Base-by-base conservation (phyloP, 352 stramenopile species). In the Aphanomyces stellatus region DNA sequence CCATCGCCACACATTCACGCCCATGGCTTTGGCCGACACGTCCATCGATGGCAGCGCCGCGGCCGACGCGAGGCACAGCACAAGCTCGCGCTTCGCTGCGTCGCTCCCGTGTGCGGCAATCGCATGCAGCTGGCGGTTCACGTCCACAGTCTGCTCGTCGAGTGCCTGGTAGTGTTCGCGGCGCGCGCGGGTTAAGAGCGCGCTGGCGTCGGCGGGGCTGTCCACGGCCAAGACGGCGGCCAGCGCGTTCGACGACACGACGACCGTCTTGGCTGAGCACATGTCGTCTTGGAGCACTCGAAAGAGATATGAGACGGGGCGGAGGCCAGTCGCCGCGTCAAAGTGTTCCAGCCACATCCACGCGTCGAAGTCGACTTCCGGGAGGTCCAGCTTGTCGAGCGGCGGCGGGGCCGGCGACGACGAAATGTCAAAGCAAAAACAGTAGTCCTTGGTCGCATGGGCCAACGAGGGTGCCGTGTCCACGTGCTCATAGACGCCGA, bases 341-440 rank as follows among this genome's bases (percentile, higher is more conserved):
- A 91, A 83, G 8, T 74, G 78, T 42, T 93, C 84, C 19, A 91
- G 65, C 84, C 84, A 93, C 59, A 85, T 72, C n/a, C 78, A 73
- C 3, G 90, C 68, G 13, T 74, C 77, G 28, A 91, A 91, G 25
- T 62, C 70, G 51, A 88, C 11, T 0, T 19, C 51, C 28, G 13
- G 11, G 53, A 28, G 11, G 2, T n/a, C 33, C 33, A 46, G 35
- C 53, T 63, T 63, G 33, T 49, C 53, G 37, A n/a, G 24, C 4
- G 27, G 4, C 6, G 62, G 24, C 30, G 37, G n/a, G 3, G 31
- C 10, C 13, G 30, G 19, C 4, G 48, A 19, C 5, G 37, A 30
- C 19, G 49, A 53, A 40, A 63, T 30, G 40, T 62, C 48, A 49
- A 53, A 64, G 10, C 30, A 51, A 28, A 63, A 63, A 25, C 62